phyloP scores from a whole-genome alignment of 345 rosid genomes.

The Eucalyptus victrix region DNA sequence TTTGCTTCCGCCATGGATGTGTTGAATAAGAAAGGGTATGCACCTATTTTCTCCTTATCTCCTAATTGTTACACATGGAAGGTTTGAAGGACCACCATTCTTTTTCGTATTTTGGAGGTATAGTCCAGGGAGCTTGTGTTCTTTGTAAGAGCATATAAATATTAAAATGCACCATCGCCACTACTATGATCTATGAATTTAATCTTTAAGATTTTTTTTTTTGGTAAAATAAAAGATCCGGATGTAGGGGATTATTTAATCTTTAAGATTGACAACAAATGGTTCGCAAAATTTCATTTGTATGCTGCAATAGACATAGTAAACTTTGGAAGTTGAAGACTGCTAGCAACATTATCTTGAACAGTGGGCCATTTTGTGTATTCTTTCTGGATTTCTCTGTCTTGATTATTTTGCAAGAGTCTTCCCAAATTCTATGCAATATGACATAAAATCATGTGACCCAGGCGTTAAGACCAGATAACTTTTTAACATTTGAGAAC shows the following conservation, averaged over 20 bases:
- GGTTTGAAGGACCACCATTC: background rate
- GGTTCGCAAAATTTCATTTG: background rate
- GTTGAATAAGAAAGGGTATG: slow-evolving; percentile 67
- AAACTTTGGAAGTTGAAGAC: background rate
- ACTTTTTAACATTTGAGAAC: background rate
- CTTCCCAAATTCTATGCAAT: background rate
- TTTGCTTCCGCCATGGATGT: slow-evolving; percentile 95
- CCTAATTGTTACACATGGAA: background rate
- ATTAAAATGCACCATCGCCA: background rate
- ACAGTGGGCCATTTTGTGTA: background rate
- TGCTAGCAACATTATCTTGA: background rate
- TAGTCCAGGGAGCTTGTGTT: background rate
- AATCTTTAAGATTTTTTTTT: background rate
- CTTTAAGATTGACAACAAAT: background rate
- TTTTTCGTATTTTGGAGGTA: background rate
- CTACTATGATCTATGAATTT: background rate
- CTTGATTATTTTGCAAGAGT: background rate
- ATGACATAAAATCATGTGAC: background rate
- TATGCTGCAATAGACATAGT: background rate
- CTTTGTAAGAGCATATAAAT: background rate
- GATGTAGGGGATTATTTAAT: background rate
- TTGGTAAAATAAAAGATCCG: too few species aligned
- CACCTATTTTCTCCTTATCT: background rate
- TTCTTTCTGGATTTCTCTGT: background rate
- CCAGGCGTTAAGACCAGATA: background rate